Base-by-base conservation (phyloP, 345 rosid species). In the Gossypium bickii region DNA sequence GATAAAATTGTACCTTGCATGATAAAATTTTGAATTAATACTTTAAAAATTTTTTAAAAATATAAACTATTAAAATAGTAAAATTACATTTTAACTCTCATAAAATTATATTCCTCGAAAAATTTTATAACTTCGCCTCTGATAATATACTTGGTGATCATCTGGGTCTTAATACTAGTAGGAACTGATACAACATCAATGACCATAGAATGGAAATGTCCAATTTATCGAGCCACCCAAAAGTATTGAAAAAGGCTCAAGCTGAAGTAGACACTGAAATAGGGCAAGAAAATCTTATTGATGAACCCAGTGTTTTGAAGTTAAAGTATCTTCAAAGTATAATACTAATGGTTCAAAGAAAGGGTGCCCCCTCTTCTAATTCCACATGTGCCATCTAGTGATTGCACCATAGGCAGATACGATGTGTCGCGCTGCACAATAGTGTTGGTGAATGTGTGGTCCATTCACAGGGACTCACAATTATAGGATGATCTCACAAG, bases 191-290 rank as follows among this genome's bases (percentile, higher is more conserved):
- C 76, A 18, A 16, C 76, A 2, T 20, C 76, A 11, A 47, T 62
- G 10, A 73, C 76, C 34, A 9, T 49, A 51, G 61, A 62, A 5
- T 73, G 76, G 70, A 69, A 63, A 74, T 62, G 76, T 17, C 76
- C 12, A 48, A 62, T 62, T 49, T 74, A 5, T 59, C 62, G 0
- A 74, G 62, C 27, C 56, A 74, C 48, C 47, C 76, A 17, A 4
- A 49, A 4, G 76, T 25, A 1, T 9, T 74, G 17, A 61, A n/a
- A n/a, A 74, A 18, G 38, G 76, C 69, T 17, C 34, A 58, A 74
- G 70, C 15, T 29, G 76, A 74, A 12, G 5, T 74, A 2, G 70
- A 63, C 16, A 3, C 1, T 4, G 29, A 73, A 48, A 58, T 73
- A 12, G 61, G 61, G 11, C 27, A 49, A 74, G 70, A 74, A 11